phyloP scores from a whole-genome alignment of 23 red algal genomes.

The Pyropia yezoensis region DNA sequence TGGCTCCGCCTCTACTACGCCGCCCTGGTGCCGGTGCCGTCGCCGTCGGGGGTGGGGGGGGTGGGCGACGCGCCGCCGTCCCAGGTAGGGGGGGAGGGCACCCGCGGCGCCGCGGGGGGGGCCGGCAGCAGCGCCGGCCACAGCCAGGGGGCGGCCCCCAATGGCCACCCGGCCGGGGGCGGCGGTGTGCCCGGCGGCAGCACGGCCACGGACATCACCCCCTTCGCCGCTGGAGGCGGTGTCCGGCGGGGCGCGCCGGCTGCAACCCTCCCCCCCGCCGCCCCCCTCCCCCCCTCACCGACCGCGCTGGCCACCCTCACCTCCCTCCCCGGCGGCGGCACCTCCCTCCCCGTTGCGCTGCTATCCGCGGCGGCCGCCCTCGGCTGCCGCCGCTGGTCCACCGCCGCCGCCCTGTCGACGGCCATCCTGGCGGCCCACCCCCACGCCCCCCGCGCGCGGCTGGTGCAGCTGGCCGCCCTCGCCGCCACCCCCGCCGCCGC shows the following conservation, averaged over 20 bases:
- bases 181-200: too few species aligned
- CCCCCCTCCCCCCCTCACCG: too few species aligned
- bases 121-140: not conserved
- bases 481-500: slow-evolving; percentile 30
- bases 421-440: slow-evolving; percentile 23
- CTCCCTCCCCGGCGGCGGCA: too few species aligned
- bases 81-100: not conserved
- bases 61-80: not conserved
- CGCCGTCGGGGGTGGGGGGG: not conserved
- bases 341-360: slow-evolving; percentile 5
- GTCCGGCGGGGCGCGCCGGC: too few species aligned
- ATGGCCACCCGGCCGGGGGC: too few species aligned
- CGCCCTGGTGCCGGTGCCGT: not conserved
- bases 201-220: too few species aligned
- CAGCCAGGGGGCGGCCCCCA: not conserved
- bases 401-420: slow-evolving; percentile 9
- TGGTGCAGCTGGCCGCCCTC: slow-evolving; percentile 37
- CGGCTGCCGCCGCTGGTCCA: slow-evolving; percentile 9
- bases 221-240: too few species aligned
- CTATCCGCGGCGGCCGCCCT: slow-evolving; percentile 15
- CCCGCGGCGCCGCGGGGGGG: not conserved
- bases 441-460: slow-evolving; percentile 8
- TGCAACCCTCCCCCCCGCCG: too few species aligned
- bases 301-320: too few species aligned
- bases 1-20: slow-evolving; percentile 4